Evolutionary conservation across 306 rosid genomes (phyloP).

Genomic region (Citrullus colocynthis): DNA sequence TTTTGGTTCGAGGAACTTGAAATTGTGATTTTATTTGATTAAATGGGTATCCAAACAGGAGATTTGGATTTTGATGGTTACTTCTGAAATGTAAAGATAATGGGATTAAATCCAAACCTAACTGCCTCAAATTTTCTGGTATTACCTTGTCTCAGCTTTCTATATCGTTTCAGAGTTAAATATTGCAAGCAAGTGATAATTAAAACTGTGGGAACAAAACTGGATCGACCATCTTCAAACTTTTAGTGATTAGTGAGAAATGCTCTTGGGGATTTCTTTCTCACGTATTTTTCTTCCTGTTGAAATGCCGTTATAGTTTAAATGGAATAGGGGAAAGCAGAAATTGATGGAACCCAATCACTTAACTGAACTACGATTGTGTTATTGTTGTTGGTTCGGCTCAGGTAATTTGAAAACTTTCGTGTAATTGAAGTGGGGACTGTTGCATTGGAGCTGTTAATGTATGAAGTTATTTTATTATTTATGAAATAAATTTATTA

Average conservation of each 20-base stretch:
- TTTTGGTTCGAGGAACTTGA: neutral
- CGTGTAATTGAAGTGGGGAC: neutral
- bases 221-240: neutral
- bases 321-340: neutral
- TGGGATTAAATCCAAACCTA: neutral
- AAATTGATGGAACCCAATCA: neutral
- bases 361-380: neutral
- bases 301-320: neutral
- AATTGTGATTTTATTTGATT: neutral
- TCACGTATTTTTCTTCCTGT: neutral
- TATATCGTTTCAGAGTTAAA: neutral
- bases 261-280: neutral
- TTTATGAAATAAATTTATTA: neutral
- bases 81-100: neutral
- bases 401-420: neutral
- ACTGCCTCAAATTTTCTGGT: neutral
- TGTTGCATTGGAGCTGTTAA: neutral
- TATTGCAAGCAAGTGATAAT: neutral
- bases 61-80: neutral
- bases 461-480: neutral
- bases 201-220: neutral
- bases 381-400: neutral
- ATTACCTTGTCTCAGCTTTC: neutral
- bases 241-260: neutral
- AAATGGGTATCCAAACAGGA: neutral